phyloP scores from a whole-genome alignment of 2,329 filamentous ascomycete species.

The Torrubiellomyces zombiae region DNA sequence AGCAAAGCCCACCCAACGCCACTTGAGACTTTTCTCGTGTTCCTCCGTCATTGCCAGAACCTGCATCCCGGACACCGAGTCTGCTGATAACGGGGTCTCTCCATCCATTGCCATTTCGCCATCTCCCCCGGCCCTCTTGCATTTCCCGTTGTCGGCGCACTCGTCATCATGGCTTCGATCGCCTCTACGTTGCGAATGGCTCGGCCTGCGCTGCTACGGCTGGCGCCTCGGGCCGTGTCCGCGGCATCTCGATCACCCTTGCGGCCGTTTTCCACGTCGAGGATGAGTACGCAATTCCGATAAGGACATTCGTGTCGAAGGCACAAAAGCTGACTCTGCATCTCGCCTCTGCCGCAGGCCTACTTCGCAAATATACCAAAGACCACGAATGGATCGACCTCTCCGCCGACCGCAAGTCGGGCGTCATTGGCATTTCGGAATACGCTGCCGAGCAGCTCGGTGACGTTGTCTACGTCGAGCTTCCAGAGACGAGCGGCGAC shows the following conservation, averaged over 20 bases:
- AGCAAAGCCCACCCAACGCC: too few relatives aligned
- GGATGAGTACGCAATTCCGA: too few relatives aligned
- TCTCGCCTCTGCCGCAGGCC: constrained; percentile 23
- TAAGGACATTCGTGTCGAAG: too few relatives aligned
- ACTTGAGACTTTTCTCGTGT: constrained; percentile 1
- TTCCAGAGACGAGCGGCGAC: constrained; percentile 50
- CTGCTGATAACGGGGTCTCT: too few relatives aligned
- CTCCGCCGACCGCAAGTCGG: constrained; percentile 64
- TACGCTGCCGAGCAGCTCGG: constrained; percentile 88
- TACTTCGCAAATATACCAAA: constrained; percentile 75
- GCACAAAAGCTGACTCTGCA: too few relatives aligned
- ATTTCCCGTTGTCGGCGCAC: not conserved
- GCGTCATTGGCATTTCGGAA: constrained; percentile 68
- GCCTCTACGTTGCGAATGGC: constrained; percentile 33
- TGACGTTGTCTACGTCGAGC: constrained; percentile 94
- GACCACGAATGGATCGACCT: constrained; percentile 98
- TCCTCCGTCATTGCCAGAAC: too few relatives aligned
- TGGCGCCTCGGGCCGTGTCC: constrained; percentile 19
- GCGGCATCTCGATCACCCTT: constrained; percentile 23
- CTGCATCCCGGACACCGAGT: too few relatives aligned
- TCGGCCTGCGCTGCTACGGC: constrained; percentile 25
- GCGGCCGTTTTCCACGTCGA: constrained; percentile 22
- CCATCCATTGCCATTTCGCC: not conserved
- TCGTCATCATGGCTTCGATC: constrained; percentile 41
- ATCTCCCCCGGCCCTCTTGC: not conserved